Conservation (phyloP, 2,329 filamentous ascomycete genomes). For the Alternaria sp. region DNA sequence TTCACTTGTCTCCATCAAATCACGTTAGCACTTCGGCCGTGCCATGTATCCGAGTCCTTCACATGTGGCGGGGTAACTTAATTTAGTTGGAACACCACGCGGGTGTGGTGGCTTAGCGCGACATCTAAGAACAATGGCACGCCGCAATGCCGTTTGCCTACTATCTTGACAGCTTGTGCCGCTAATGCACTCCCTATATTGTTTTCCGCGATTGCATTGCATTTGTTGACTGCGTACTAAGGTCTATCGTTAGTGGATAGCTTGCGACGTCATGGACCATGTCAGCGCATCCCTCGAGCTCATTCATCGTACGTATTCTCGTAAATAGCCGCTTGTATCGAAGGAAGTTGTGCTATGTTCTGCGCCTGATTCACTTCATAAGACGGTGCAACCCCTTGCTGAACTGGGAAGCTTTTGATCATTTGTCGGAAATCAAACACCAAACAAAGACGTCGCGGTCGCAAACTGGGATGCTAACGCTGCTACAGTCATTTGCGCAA, state of each 20-base stretch:
- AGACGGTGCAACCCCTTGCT: not conserved
- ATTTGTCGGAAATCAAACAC: not conserved
- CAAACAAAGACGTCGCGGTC: not conserved
- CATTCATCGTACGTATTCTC: constrained; percentile 16
- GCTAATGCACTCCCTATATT: constrained; percentile 2
- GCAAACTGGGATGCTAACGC: constrained; percentile 6
- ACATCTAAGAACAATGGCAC: not conserved
- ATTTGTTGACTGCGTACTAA: not conserved
- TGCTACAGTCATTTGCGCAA: constrained; percentile 22
- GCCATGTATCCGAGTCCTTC: not conserved
- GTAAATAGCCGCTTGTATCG: not conserved
- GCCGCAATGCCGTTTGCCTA: constrained; percentile 7
- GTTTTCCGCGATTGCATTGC: not conserved
- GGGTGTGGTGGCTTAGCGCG: constrained; percentile 5
- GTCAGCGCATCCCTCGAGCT: constrained; percentile 21
- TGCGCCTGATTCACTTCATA: not conserved
- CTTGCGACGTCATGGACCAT: constrained; percentile 15
- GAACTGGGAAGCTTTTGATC: not conserved
- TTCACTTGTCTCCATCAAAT: not conserved
- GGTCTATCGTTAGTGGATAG: not conserved
- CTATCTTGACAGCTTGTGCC: constrained; percentile 2
- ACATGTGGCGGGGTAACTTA: constrained; percentile 7
- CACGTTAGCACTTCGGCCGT: not conserved
- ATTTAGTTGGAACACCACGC: constrained; percentile 10
- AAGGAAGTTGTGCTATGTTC: not conserved